These are phyloP conservation scores for Blastocystis sp. DNA, from an alignment of 352 stramenopile genomes.

Conservation along the genomic window DNA sequence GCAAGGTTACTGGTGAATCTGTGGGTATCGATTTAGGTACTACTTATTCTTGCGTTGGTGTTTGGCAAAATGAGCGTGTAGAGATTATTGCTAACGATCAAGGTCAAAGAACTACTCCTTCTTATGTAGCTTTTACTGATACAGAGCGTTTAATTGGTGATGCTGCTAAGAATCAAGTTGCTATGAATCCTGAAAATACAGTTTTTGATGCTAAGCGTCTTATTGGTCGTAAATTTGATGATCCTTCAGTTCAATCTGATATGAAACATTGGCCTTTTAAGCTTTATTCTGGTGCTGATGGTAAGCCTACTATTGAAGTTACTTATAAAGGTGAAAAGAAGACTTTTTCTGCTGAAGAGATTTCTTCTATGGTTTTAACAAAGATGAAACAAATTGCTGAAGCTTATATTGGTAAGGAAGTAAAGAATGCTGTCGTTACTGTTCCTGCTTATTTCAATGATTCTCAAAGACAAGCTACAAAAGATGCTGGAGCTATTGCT, in stretches of 20 bases:
- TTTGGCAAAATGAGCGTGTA: constrained; percentile 86
- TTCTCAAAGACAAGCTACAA: constrained; percentile 7
- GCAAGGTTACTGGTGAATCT: constrained; percentile 51
- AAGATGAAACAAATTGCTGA: constrained; percentile 18
- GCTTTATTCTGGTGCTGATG: background rate
- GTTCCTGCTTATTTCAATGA: constrained; percentile 29
- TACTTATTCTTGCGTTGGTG: constrained; percentile 82
- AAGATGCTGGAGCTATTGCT: constrained; percentile 15
- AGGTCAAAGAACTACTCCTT: constrained; percentile 76
- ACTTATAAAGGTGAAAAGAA: background rate
- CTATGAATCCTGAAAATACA: too few species aligned
- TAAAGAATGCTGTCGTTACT: constrained; percentile 23
- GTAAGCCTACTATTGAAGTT: constrained; percentile 3
- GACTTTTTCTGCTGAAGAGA: constrained; percentile 2
- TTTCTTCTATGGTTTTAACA: constrained; percentile 7
- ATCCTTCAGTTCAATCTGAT: constrained; percentile 5
- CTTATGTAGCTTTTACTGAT: constrained; percentile 79
- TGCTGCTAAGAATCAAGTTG: constrained; percentile 66
- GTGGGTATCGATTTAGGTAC: constrained; percentile 89
- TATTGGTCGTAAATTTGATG: background rate
- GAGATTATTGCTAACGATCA: constrained; percentile 81
- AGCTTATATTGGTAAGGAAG: background rate
- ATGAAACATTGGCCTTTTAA: background rate
- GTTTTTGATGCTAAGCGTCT: constrained; percentile 24
- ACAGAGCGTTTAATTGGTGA: constrained; percentile 76